phyloP scores from a whole-genome alignment of 1,284 basidiomycete genomes.

The Leccinum pachyderme region DNA sequence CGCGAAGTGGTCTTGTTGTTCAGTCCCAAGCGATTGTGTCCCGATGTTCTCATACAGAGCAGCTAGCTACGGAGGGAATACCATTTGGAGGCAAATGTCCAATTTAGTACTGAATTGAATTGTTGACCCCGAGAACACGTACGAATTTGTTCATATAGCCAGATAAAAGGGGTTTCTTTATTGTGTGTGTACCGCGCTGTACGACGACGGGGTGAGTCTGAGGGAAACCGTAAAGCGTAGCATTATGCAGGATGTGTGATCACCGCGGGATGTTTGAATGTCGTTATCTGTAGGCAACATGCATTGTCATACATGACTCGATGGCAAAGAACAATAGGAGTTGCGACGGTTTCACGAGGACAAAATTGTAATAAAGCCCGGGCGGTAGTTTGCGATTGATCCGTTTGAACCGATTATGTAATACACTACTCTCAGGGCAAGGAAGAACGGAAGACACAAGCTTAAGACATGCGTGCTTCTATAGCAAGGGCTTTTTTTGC shows the following conservation, averaged over 20 bases:
- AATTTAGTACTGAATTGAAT: slow-evolving; percentile 8
- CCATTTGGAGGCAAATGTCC: slow-evolving; percentile 21
- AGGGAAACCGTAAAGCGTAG: neutral
- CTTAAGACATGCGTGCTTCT: neutral
- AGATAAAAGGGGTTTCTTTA: neutral
- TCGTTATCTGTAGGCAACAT: neutral
- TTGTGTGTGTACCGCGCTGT: neutral
- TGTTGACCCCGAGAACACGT: neutral
- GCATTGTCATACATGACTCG: neutral
- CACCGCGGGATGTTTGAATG: neutral
- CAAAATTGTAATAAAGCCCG: neutral
- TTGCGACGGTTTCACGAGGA: slow-evolving; percentile 4
- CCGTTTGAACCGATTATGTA: slow-evolving; percentile 16
- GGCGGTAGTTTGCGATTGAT: neutral
- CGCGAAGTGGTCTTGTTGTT: neutral
- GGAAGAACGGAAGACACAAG: neutral
- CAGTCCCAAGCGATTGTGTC: neutral
- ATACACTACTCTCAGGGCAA: neutral
- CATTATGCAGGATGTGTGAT: neutral
- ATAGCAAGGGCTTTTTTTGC: slow-evolving; percentile 1
- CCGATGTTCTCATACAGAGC: neutral
- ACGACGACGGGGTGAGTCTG: neutral
- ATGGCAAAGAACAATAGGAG: neutral
- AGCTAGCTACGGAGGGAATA: slow-evolving; percentile 10
- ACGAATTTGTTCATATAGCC: slow-evolving; percentile 8